Evolutionary conservation across 116 monocot species (phyloP), one percentile per base, ranked within the genome.

Genomic region (Zostera marina): DNA sequence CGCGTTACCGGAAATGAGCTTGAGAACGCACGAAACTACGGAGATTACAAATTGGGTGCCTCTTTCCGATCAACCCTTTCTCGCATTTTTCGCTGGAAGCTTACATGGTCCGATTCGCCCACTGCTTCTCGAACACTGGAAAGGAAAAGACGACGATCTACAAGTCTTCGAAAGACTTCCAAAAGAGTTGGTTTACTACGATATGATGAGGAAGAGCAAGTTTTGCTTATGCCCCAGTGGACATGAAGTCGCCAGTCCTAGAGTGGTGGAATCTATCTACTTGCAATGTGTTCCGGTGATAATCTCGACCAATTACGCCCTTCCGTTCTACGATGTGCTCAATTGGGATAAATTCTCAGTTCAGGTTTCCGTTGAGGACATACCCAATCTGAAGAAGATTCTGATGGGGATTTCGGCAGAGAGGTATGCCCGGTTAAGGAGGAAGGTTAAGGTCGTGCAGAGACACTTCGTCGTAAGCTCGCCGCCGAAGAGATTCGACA

Each of bases 211-310:
- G n/a, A 56, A 25, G 11, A 72, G 78, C 20, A 71, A 55, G 51
- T 92, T 87, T 64, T 92, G 92, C 66, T 70, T 92, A 23, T 92
- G 92, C 71, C 87, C 92, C 0, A 87, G 87, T 53, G 87, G 92
- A 10, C 77, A 70, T 63, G 92, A 92, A 68, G 92, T 92, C 66
- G 92, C 92, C 21, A 92, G 87, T 63, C 92, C 87, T 3, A 60
- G 86, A 41, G 61, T 92, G 12, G 87, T 80, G 20, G 92, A 92
- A 72, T 77, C 92, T 13, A 79, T 92, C 40, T 81, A 78, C 41
- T 52, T 73, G 3, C 77, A 75, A 43, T 85, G 78, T 20, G 81
- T 85, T 39, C 86, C 81, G 6, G 81, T 81, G 12, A 62, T 76
- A n/a, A 75, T 86, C 48, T 74, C 67, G 16, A 70, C 73, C 43